Evolutionary conservation across 768 basidiomycete genomes (phyloP).

Genomic region (Megacollybia marginata): DNA sequence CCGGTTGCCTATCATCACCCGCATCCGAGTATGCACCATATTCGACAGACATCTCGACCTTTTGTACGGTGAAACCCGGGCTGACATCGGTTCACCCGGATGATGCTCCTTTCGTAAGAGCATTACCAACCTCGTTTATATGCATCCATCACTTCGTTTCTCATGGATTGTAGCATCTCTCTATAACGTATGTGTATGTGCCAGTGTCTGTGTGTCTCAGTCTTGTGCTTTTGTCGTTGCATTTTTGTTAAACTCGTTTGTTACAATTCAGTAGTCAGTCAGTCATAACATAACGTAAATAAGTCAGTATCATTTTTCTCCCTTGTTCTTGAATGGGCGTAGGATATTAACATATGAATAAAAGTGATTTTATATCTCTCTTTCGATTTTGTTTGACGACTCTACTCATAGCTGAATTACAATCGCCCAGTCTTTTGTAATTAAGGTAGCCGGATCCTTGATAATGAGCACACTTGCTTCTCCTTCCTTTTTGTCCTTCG

Average conservation of each 20-base stretch:
- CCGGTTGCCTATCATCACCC: too few relatives aligned
- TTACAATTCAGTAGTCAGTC: background rate
- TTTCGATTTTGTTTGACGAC: background rate
- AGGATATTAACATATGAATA: background rate
- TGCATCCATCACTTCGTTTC: too few relatives aligned
- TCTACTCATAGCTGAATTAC: slow-evolving; percentile 15
- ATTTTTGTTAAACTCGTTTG: background rate
- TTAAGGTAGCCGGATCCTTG: slow-evolving; percentile 60
- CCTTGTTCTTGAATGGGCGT: background rate
- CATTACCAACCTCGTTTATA: too few relatives aligned
- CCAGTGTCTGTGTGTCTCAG: background rate
- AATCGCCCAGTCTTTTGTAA: slow-evolving; percentile 63
- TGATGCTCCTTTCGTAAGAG: too few relatives aligned
- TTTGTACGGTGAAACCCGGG: too few relatives aligned
- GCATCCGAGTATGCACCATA: too few relatives aligned
- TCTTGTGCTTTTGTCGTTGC: background rate
- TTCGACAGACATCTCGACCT: too few relatives aligned
- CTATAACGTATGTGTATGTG: background rate
- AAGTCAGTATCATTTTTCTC: too few relatives aligned
- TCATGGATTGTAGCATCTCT: background rate
- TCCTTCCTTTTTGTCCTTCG: slow-evolving; percentile 53
- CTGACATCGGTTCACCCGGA: too few relatives aligned
- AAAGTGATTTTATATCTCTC: background rate
- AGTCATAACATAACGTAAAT: too few relatives aligned
- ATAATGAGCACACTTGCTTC: slow-evolving; percentile 64